Conservation (phyloP, 352 stramenopile species). For the Pythium diclinum region DNA sequence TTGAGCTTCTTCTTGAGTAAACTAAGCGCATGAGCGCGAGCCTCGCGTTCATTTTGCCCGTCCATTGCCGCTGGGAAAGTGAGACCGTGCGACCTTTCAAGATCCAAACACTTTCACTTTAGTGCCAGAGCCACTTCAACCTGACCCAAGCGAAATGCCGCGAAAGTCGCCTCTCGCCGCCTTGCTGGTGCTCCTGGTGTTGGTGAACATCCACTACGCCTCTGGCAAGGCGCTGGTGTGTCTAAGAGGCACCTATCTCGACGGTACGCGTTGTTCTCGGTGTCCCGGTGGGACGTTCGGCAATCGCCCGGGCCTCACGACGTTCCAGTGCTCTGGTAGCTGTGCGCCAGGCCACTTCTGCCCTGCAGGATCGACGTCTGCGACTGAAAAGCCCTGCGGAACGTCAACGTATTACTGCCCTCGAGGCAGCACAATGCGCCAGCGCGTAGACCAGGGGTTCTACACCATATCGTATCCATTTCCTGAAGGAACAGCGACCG, state of each 20-base stretch:
- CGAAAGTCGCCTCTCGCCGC: background rate
- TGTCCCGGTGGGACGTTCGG: conserved; percentile 58
- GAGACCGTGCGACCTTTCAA: conserved; percentile 20
- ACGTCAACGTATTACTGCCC: conserved; percentile 58
- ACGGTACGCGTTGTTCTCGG: conserved; percentile 34
- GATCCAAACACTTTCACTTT: conserved; percentile 7
- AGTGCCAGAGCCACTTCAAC: conserved; percentile 10
- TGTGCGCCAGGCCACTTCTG: conserved; percentile 57
- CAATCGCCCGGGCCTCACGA: conserved; percentile 34
- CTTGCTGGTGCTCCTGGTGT: conserved; percentile 2
- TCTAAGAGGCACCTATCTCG: conserved; percentile 44
- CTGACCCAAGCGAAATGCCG: background rate
- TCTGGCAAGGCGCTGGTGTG: conserved; percentile 30
- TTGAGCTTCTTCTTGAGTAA: conserved; percentile 28
- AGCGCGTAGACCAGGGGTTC: conserved; percentile 42
- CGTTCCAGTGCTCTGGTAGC: conserved; percentile 40
- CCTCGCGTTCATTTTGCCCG: background rate
- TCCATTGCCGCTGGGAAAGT: conserved; percentile 4
- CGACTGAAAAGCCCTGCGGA: conserved; percentile 47
- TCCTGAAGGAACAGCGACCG: conserved; percentile 1
- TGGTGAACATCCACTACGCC: background rate
- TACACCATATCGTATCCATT: conserved; percentile 48
- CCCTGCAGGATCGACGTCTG: conserved; percentile 51
- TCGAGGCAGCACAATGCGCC: conserved; percentile 38
- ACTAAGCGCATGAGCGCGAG: conserved; percentile 22